These are phyloP conservation scores for Saccharomycopsis hybrid DNA, from an alignment of 1,139 yeast genomes.

Conservation along the genomic window DNA sequence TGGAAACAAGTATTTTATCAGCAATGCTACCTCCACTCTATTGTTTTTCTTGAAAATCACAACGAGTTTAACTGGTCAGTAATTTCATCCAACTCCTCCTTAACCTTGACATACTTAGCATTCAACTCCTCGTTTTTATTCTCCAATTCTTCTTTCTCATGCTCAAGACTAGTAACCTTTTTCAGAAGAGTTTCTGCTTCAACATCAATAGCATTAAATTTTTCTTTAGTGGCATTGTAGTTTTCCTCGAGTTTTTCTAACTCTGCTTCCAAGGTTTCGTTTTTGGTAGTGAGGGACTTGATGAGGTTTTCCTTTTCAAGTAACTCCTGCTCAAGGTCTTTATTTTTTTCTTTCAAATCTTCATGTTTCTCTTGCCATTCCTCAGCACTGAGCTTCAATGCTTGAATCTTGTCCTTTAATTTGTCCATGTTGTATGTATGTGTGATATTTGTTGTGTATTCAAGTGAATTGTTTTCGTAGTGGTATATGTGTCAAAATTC, in stretches of 20 bases:
- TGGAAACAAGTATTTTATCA: no score
- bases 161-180: constrained; percentile 27
- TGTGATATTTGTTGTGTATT: no score
- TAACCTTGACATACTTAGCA: constrained; percentile 46
- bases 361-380: constrained; percentile 96
- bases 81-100: constrained; percentile 59
- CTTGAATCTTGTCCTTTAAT: constrained; percentile 55
- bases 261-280: constrained; percentile 18
- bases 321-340: constrained; percentile 86
- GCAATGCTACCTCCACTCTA: no score
- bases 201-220: constrained; percentile 18
- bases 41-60: background rate
- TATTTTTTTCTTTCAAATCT: constrained; percentile 73
- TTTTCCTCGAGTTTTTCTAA: constrained; percentile 27
- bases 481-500: no score
- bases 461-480: no score
- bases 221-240: constrained; percentile 25
- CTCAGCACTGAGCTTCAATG: constrained; percentile 91
- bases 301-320: constrained; percentile 93
- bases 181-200: constrained; percentile 21
- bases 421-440: constrained; percentile 35
- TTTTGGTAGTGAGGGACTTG: constrained; percentile 59
- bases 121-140: constrained; percentile 21
- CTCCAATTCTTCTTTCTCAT: constrained; percentile 28
- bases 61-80: constrained; percentile 21